A percentile compares a stretch with the other conserved stretches of the same genome.
Conservation (phyloP, 2,329 filamentous ascomycete species). For the Gaeumannomyces tritici region DNA sequence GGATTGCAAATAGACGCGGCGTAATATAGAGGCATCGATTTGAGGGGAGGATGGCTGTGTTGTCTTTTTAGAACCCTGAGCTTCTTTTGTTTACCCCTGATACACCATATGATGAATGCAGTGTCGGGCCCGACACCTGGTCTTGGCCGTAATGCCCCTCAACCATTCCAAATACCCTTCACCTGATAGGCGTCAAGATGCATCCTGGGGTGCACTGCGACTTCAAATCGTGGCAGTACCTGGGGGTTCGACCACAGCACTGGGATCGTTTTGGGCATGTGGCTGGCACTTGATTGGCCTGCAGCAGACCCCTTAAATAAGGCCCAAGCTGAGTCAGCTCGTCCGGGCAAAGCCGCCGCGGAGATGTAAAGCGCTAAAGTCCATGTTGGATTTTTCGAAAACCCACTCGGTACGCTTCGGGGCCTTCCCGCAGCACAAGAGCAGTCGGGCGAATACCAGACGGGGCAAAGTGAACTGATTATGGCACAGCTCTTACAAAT, state of each 20-base stretch:
- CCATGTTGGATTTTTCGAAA: neutral
- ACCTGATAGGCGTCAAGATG: neutral
- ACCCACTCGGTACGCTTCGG: too few species aligned
- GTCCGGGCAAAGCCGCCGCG: conserved; percentile 1
- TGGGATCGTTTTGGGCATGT: neutral
- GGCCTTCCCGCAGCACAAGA: neutral
- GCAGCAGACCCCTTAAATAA: too few species aligned
- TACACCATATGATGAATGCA: too few species aligned
- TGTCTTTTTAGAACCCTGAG: too few species aligned
- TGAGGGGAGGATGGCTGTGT: too few species aligned
- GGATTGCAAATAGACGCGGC: neutral
- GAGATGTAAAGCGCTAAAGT: neutral
- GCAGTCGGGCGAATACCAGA: neutral
- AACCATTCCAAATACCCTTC: neutral
- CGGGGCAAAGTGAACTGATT: neutral
- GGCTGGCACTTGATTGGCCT: too few species aligned
- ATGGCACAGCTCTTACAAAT: neutral
- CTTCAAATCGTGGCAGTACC: neutral
- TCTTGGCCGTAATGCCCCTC: too few species aligned
- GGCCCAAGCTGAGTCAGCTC: neutral
- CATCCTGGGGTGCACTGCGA: neutral
- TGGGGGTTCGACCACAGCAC: neutral
- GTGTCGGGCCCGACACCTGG: too few species aligned
- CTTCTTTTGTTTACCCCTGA: too few species aligned
- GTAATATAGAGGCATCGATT: neutral